Base-by-base conservation (phyloP, 176 grass and related monocot species). In the Cocos nucifera region DNA sequence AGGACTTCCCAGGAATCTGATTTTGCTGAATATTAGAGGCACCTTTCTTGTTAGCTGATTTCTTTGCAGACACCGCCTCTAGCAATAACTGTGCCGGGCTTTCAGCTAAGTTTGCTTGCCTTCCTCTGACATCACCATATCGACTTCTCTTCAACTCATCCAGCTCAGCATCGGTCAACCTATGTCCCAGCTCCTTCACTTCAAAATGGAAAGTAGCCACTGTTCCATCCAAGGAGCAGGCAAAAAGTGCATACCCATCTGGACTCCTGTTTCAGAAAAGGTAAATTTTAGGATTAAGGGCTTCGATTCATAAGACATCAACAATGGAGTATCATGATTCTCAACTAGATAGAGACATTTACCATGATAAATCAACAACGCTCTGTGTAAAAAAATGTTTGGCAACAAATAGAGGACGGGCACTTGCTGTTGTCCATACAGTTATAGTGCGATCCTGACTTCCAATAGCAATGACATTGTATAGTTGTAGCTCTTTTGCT, bases 301-400 rank as follows among this genome's bases (percentile, higher is more conserved):
- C 19, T 44, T 4, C 17, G 15, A 82, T 49, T 14, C 35, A 44
- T 44, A 44, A 44, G 0, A 44, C 12, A 9, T 44, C 35, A 44
- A 44, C 9, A 12, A 44, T 44, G 9, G 2, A 44, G 35, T 44
- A 65, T 19, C 73, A 4, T 60, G 4, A 61, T 53, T 69, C 29
- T 65, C 56, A 7, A n/a, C 50, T 22, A 56, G 25, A 58, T 1
- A 51, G 65, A 63, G 32, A 57, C 23, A 52, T 66, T 71, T 83
- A 98, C 93, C 93, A 98, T 74, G 93, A 85, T 81, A 98, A 83
- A 86, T 98, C 93, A 67, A 98, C 93, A 57, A 98, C 93, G 6
- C 87, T 98, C 78, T 98, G 93, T 22, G 84, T 73, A 66, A 98
- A 98, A 65, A 92, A 98, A 78, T 98, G 87, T 56, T 98, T 98